Evolutionary conservation across 495 filamentous ascomycete species (phyloP).

Genomic region (Annulohypoxylon moriforme): DNA sequence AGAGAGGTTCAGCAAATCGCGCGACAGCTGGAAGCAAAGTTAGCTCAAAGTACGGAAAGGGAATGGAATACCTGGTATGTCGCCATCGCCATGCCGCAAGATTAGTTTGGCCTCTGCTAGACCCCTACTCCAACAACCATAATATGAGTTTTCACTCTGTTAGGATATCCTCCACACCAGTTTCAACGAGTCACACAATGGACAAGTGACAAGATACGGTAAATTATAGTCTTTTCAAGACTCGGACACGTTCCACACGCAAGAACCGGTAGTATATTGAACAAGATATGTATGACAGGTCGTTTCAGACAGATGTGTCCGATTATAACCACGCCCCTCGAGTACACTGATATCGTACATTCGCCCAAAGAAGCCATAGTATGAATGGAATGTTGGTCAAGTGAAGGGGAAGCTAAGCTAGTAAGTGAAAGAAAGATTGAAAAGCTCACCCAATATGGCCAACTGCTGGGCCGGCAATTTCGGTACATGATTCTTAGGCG

Average conservation of each 20-base stretch:
- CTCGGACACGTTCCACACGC: not conserved
- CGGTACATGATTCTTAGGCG: conserved; percentile 49
- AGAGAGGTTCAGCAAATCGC: conserved; percentile 87
- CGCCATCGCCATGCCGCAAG: not conserved
- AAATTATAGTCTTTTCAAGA: conserved; percentile 3
- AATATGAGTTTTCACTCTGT: conserved; percentile 13
- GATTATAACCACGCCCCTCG: not conserved
- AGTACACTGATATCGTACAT: conserved; percentile 6
- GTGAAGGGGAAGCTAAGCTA: not conserved
- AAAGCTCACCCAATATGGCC: conserved; percentile 73
- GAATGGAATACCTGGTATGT: conserved; percentile 23
- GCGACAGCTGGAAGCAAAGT: conserved; percentile 66
- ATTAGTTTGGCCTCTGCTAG: not conserved
- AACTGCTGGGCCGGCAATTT: conserved; percentile 62
- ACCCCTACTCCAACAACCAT: conserved; percentile 14
- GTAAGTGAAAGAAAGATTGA: conserved; percentile 16
- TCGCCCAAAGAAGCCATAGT: not conserved
- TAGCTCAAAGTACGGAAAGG: conserved; percentile 31
- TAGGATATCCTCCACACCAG: conserved; percentile 31
- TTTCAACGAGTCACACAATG: conserved; percentile 42
- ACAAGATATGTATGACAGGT: conserved; percentile 14
- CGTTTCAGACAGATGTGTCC: not conserved
- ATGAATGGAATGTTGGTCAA: not conserved
- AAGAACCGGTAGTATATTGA: conserved; percentile 31
- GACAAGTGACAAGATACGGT: not conserved